Evolutionary conservation across 768 basidiomycete species (phyloP).

Genomic region (Rhodocollybia butyracea): DNA sequence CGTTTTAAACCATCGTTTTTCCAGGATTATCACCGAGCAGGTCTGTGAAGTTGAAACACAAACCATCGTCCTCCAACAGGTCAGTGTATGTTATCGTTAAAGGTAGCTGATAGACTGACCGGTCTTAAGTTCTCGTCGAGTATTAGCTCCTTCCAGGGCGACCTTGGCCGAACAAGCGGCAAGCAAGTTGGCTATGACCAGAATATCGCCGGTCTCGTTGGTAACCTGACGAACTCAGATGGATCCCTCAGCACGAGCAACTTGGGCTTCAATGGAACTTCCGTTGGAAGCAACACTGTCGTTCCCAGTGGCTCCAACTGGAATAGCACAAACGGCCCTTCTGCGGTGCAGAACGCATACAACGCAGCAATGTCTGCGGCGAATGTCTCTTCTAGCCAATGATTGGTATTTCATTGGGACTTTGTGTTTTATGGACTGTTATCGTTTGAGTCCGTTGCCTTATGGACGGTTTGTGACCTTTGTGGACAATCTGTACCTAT

Average conservation of each 20-base stretch:
- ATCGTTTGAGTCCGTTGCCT: too few relatives aligned
- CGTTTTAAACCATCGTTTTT: background rate
- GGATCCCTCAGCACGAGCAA: conserved; percentile 15
- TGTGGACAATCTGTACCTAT: background rate
- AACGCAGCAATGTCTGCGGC: too few relatives aligned
- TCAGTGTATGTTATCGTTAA: conserved; percentile 3
- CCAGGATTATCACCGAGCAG: conserved; percentile 26
- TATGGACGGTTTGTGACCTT: background rate
- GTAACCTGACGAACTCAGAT: conserved; percentile 15
- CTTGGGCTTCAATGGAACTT: conserved; percentile 12
- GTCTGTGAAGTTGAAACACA: conserved; percentile 29
- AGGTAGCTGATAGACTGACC: background rate
- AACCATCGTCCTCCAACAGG: conserved; percentile 20
- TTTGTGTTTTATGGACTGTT: too few relatives aligned
- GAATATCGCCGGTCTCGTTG: conserved; percentile 12
- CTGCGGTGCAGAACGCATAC: conserved; percentile 11
- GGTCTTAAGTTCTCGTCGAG: background rate
- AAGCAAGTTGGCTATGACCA: conserved; percentile 19
- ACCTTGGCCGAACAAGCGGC: conserved; percentile 15
- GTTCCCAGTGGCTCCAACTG: conserved; percentile 12
- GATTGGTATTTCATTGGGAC: too few relatives aligned
- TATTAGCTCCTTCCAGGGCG: conserved; percentile 18
- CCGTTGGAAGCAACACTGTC: conserved; percentile 11
- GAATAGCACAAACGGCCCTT: conserved; percentile 7
- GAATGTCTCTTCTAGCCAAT: too few relatives aligned